phyloP scores from a whole-genome alignment of 2,329 filamentous ascomycete genomes.

The Anthostomella pinea region DNA sequence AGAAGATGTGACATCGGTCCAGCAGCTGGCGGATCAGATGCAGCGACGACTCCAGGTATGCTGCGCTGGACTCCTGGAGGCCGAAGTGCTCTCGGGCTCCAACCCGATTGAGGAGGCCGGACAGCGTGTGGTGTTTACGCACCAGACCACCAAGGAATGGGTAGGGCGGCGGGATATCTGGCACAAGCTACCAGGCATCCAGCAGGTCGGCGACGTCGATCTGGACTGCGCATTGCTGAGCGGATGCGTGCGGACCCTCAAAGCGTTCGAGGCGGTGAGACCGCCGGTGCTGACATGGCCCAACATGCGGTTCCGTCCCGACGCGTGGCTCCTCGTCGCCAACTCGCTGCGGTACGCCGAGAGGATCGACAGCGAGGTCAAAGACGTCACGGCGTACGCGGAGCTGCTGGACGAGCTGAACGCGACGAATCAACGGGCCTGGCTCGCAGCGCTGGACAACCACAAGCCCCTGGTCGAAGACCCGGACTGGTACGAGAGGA shows the following conservation, averaged over 20 bases:
- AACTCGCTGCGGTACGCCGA: slow-evolving; percentile 31
- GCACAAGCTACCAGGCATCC: slow-evolving; percentile 22
- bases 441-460: slow-evolving; percentile 25
- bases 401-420: slow-evolving; percentile 31
- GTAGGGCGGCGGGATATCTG: slow-evolving; percentile 30
- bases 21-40: slow-evolving; percentile 25
- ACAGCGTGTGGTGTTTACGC: slow-evolving; percentile 31
- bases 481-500: slow-evolving; percentile 30
- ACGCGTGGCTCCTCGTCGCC: slow-evolving; percentile 31
- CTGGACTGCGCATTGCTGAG: slow-evolving; percentile 29
- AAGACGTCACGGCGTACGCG: slow-evolving; percentile 23
- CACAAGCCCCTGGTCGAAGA: slow-evolving; percentile 32
- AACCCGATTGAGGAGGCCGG: slow-evolving; percentile 19
- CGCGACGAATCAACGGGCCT: slow-evolving; percentile 26
- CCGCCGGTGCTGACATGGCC: slow-evolving; percentile 30
- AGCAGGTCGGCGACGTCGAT: slow-evolving; percentile 20
- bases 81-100: slow-evolving; percentile 20
- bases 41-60: slow-evolving; percentile 22
- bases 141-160: slow-evolving; percentile 34
- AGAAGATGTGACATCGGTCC: slow-evolving; percentile 17
- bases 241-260: slow-evolving; percentile 30
- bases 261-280: slow-evolving; percentile 24
- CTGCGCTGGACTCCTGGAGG: slow-evolving; percentile 29
- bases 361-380: slow-evolving; percentile 23
- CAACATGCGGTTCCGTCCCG: slow-evolving; percentile 29